Percentiles rank a stretch among this genome's conserved stretches.
Conservation (phyloP, 176 grass and related monocot genomes). For the Oryza coarctata region DNA sequence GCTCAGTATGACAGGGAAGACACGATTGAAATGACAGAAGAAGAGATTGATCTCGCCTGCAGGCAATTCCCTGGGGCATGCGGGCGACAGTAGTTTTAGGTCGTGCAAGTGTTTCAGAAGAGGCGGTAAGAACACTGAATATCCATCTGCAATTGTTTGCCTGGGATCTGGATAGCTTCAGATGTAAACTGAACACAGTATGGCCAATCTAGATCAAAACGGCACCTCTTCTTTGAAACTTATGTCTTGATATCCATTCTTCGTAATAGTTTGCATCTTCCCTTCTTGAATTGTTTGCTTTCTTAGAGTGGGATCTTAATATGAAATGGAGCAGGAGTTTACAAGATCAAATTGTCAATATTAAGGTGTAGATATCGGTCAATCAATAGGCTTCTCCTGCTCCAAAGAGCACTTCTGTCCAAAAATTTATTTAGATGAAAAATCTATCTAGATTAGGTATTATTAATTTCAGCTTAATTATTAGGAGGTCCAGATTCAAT, state of each 20-base stretch:
- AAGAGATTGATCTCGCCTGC: conserved; percentile 81
- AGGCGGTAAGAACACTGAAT: not conserved
- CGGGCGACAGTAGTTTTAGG: not conserved
- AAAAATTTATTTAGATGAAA: no score
- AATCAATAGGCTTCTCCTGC: no score
- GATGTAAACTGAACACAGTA: not conserved
- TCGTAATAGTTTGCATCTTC: not conserved
- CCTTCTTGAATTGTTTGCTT: not conserved
- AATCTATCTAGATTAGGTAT: no score
- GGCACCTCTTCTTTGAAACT: not conserved
- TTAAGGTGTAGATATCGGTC: no score
- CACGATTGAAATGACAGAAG: conserved; percentile 90
- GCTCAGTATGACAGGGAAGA: conserved; percentile 70
- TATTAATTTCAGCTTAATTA: no score
- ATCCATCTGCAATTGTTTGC: not conserved
- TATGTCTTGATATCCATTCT: not conserved
- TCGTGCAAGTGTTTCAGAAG: not conserved
- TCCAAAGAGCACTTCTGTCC: no score
- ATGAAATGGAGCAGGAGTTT: not conserved
- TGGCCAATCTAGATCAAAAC: not conserved
- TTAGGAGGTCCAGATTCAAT: no score
- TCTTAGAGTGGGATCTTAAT: not conserved
- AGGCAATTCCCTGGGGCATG: conserved; percentile 41
- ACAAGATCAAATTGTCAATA: not conserved
- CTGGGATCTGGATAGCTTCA: not conserved